These are phyloP conservation scores for Boletus rubroflammeus DNA, from an alignment of 768 basidiomycete genomes.

Conservation along the genomic window DNA sequence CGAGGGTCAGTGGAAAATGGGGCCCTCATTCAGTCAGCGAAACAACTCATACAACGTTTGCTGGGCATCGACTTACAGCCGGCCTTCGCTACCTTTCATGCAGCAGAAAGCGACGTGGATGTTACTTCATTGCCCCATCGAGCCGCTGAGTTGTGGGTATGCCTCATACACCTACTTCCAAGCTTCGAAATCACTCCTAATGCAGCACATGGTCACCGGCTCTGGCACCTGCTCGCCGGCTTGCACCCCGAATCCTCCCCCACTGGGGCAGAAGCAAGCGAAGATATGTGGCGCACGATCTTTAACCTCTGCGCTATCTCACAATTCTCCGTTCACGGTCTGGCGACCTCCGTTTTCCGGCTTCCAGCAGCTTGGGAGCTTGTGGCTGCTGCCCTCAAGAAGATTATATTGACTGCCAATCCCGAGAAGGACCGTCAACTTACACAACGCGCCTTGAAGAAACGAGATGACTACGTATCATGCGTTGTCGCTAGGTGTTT, in stretches of 20 bases:
- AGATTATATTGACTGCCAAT: constrained; percentile 54
- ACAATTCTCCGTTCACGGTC: constrained; percentile 66
- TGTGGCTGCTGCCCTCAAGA: constrained; percentile 52
- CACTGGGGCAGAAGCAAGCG: constrained; percentile 48
- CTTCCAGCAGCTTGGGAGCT: constrained; percentile 66
- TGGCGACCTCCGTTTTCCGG: constrained; percentile 35
- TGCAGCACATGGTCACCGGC: constrained; percentile 29
- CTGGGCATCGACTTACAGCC: constrained; percentile 49
- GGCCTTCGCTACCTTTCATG: constrained; percentile 16
- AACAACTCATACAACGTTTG: constrained; percentile 47
- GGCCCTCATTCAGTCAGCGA: constrained; percentile 27
- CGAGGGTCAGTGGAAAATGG: constrained; percentile 26
- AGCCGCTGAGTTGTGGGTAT: constrained; percentile 71
- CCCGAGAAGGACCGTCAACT: constrained; percentile 40
- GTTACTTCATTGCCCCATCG: constrained; percentile 38
- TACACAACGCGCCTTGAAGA: constrained; percentile 38
- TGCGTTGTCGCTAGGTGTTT: constrained; percentile 70
- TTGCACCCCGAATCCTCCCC: constrained; percentile 29
- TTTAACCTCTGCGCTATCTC: constrained; percentile 72
- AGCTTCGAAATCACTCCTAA: constrained; percentile 20
- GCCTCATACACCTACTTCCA: constrained; percentile 55
- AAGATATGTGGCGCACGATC: constrained; percentile 67
- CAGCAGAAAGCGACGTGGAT: constrained; percentile 27
- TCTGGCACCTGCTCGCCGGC: constrained; percentile 45
- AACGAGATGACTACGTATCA: constrained; percentile 69